These are phyloP conservation scores for Penicillium sp. DNA, from an alignment of 2,329 filamentous ascomycete species.

Conservation along the genomic window DNA sequence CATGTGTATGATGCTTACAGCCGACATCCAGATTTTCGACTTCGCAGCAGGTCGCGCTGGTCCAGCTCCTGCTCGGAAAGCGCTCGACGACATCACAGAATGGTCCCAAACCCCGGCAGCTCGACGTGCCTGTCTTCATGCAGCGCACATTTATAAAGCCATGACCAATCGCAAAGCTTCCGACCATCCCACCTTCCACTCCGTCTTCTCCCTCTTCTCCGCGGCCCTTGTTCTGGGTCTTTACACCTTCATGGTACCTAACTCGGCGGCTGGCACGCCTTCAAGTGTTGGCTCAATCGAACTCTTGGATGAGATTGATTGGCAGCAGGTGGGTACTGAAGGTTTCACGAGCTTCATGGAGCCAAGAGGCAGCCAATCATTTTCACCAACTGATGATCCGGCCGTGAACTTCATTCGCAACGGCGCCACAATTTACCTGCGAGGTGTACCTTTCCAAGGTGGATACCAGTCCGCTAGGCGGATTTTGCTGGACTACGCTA, in stretches of 20 bases:
- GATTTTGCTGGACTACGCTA: conserved; percentile 52
- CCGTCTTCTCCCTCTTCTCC: conserved; percentile 50
- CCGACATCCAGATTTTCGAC: conserved; percentile 54
- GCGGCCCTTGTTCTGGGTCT: conserved; percentile 52
- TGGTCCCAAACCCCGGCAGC: conserved; percentile 54
- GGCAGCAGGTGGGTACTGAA: conserved; percentile 47
- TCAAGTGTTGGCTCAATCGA: conserved; percentile 37
- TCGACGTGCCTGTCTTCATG: conserved; percentile 51
- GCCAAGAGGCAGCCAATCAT: conserved; percentile 27
- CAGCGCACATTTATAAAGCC: conserved; percentile 52
- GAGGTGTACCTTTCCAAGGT: conserved; percentile 48
- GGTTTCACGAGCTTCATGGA: conserved; percentile 46
- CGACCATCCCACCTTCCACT: conserved; percentile 53
- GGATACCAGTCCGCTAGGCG: conserved; percentile 53
- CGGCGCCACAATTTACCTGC: conserved; percentile 49
- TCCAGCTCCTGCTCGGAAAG: conserved; percentile 46
- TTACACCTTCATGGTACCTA: conserved; percentile 51
- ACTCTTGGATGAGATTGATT: conserved; percentile 51
- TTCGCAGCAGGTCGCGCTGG: conserved; percentile 52
- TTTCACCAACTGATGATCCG: conserved; percentile 32
- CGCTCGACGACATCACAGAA: conserved; percentile 50
- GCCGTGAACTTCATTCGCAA: conserved; percentile 47
- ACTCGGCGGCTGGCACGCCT: conserved; percentile 20
- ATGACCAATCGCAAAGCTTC: conserved; percentile 53
- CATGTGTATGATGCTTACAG: conserved; percentile 52